Base-by-base conservation (phyloP, 2,329 filamentous ascomycete species). In the Monosporascus sp. region DNA sequence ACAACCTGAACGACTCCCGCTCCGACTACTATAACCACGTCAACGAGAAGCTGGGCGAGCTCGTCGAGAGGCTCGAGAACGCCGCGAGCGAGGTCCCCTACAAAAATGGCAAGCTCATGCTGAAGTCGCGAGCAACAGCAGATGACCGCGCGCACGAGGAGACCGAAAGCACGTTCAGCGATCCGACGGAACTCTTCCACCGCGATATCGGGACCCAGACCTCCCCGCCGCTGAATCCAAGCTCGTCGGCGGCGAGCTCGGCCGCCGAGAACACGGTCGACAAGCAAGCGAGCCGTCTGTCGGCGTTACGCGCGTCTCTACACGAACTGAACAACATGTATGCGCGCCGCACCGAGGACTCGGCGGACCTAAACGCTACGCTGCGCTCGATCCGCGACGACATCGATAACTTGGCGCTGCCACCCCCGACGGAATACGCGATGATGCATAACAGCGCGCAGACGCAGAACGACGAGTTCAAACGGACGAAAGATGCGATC, bases 201-300 rank as follows among this genome's bases (percentile, higher is more conserved):
- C 83, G 88, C 46, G 89, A 94, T 65, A 80, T 90, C 55, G 88
- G 88, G 58, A 88, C 89, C 1, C 89, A 94, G 69, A 94, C 89
- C 0, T 85, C 83, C 0, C 77, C 76, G 1, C 73, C 73, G 0
- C 67, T 35, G 9, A 35, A 5, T 14, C 31, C 31, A 35, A 14
- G 31, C 11, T 35, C 9, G 11, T 35, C 31, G 31, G 31, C 5
- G 31, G 31, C 11, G 31, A 35, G 31, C 11, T 35, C 27, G 14
- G 11, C 31, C 31, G 31, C 31, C 31, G 31, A 14, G 31, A 69
- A 48, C 43, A 65, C 51, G 44, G 62, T 67, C 15, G 70, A 71
- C 58, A 61, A 60, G 36, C 77, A 82, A 49, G 67, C 71, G 8
- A 66, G 69, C 15, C 71, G 71, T 15, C 66, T 85, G 6, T 57